phyloP scores from a whole-genome alignment of 208 protist species.

The Endotrypanum monterogeii region DNA sequence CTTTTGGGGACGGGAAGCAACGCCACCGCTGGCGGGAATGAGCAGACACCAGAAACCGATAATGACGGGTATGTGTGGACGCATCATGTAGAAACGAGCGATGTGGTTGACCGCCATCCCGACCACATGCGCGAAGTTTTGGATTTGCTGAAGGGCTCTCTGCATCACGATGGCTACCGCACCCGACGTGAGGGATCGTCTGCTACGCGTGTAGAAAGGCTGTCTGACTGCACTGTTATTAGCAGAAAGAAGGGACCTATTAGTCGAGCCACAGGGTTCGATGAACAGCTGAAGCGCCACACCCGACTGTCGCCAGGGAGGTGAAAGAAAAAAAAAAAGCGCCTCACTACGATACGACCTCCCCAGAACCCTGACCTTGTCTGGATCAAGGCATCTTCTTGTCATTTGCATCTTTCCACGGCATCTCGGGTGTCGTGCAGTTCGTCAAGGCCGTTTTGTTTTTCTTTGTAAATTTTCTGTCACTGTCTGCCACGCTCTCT shows the following conservation, averaged over 20 bases:
- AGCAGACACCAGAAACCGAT: background rate
- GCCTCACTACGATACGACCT: no score
- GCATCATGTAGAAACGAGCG: conserved; percentile 72
- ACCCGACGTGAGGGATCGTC: background rate
- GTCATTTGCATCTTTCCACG: no score
- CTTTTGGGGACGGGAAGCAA: conserved; percentile 16
- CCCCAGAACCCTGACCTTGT: no score
- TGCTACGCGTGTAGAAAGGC: background rate
- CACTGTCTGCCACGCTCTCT: no score
- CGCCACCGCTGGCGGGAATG: background rate
- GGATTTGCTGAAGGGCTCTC: conserved; percentile 49
- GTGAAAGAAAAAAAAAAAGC: conserved; percentile 29
- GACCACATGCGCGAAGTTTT: conserved; percentile 84
- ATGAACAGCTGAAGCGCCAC: conserved; percentile 50
- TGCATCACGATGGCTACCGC: background rate
- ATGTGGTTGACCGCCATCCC: conserved; percentile 77
- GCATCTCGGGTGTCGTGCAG: no score
- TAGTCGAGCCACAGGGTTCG: conserved; percentile 55
- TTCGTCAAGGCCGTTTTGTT: no score
- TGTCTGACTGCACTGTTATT: conserved; percentile 55
- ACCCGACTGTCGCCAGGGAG: conserved; percentile 56
- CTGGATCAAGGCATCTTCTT: no score
- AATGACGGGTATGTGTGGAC: conserved; percentile 49
- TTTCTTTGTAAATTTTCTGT: no score
- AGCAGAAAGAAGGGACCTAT: conserved; percentile 84